Evolutionary conservation across 1,139 yeast species (phyloP).

Genomic region (Saccharomycopsis hybrid): DNA sequence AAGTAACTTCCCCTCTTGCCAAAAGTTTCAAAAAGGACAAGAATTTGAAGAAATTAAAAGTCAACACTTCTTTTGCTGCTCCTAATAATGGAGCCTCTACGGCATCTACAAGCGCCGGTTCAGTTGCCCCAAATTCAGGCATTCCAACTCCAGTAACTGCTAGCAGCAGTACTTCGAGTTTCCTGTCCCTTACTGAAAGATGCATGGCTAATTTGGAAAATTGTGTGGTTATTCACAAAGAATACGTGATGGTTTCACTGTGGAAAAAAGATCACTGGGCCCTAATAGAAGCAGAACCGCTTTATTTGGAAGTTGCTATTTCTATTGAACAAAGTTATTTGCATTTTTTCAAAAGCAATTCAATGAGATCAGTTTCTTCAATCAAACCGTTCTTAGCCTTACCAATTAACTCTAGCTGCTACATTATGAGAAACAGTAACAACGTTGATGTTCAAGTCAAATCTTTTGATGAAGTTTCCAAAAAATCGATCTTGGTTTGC

Average conservation of each 20-base stretch:
- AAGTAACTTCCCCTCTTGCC: slow-evolving; percentile 1
- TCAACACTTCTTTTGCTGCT: slow-evolving; percentile 2
- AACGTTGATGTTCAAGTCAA: slow-evolving; percentile 15
- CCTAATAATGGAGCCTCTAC: neutral
- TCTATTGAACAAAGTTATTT: slow-evolving; percentile 10
- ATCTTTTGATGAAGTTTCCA: slow-evolving; percentile 10
- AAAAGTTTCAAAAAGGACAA: neutral
- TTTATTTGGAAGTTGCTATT: slow-evolving; percentile 15
- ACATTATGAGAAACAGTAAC: slow-evolving; percentile 7
- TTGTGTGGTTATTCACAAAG: slow-evolving; percentile 13
- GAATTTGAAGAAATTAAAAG: slow-evolving; percentile 6
- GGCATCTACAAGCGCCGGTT: neutral
- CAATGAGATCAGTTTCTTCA: slow-evolving; percentile 1
- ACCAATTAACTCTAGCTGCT: slow-evolving; percentile 9
- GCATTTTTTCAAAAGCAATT: slow-evolving; percentile 9
- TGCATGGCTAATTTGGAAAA: slow-evolving; percentile 12
- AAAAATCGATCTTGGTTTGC: slow-evolving; percentile 11
- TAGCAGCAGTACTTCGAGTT: slow-evolving; percentile 1
- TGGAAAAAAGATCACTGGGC: slow-evolving; percentile 18
- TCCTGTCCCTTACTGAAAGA: slow-evolving; percentile 9
- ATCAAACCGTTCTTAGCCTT: slow-evolving; percentile 15
- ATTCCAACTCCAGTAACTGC: neutral
- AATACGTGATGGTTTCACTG: slow-evolving; percentile 3
- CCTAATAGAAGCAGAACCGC: slow-evolving; percentile 1
- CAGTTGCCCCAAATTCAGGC: neutral